phyloP scores from a whole-genome alignment of 805 yeast species.

The Ogataea siamensis region DNA sequence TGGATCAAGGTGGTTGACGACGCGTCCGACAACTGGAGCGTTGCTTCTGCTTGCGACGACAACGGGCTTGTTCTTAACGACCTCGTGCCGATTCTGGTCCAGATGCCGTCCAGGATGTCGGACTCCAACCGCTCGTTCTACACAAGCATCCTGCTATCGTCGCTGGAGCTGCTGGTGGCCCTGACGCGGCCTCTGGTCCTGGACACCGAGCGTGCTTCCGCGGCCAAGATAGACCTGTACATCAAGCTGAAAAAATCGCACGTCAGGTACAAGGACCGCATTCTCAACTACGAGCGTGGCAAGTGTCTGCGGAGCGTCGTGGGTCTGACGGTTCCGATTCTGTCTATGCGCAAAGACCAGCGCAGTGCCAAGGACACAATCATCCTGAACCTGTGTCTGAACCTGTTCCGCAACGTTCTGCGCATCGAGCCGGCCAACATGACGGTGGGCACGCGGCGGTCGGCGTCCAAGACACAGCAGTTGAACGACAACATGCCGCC shows the following conservation, averaged over 20 bases:
- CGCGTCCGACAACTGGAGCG: constrained; percentile 64
- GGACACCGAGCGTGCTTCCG: constrained; percentile 53
- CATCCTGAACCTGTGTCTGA: constrained; percentile 66
- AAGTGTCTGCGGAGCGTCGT: constrained; percentile 65
- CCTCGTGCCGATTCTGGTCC: constrained; percentile 66
- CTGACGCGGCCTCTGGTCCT: constrained; percentile 83
- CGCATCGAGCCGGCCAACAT: constrained; percentile 69
- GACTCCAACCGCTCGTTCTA: constrained; percentile 37
- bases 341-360: constrained; percentile 48
- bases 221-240: constrained; percentile 55
- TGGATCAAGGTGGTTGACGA: constrained; percentile 90
- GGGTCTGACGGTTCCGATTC: constrained; percentile 62
- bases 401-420: constrained; percentile 74
- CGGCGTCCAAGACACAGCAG: constrained; percentile 32
- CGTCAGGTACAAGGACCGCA: constrained; percentile 63
- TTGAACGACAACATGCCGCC: constrained; percentile 47
- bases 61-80: constrained; percentile 73
- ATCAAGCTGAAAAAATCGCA: constrained; percentile 67
- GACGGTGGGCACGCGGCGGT: constrained; percentile 44
- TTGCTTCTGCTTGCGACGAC: constrained; percentile 84
- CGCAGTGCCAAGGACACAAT: constrained; percentile 72
- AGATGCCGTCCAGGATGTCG: constrained; percentile 46
- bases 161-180: constrained; percentile 76
- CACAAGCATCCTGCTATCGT: constrained; percentile 66
- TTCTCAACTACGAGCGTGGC: constrained; percentile 59